Conservation (phyloP, 1,139 yeast species). For the Zygoascus sp. region DNA sequence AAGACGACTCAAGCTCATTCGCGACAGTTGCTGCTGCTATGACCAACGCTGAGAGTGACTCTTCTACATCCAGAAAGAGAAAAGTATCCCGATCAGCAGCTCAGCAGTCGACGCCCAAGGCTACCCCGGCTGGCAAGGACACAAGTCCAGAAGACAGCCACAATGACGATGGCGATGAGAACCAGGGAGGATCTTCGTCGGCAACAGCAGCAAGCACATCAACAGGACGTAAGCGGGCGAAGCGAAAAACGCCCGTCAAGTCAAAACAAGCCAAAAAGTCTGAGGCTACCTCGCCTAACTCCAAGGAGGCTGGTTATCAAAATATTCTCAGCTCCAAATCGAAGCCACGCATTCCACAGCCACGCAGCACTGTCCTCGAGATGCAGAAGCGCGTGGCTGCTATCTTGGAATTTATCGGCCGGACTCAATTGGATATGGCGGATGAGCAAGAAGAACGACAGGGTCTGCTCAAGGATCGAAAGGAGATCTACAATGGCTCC, state of each 20-base stretch:
- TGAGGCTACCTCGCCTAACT: constrained; percentile 30
- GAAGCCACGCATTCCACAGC: constrained; percentile 77
- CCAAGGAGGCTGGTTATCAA: neutral
- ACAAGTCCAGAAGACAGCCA: neutral
- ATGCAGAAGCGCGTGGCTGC: constrained; percentile 86
- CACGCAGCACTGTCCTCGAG: constrained; percentile 68
- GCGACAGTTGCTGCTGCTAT: neutral
- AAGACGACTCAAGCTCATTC: neutral
- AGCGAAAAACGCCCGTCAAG: constrained; percentile 12
- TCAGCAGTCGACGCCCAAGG: neutral
- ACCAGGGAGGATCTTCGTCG: neutral
- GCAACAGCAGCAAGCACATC: constrained; percentile 6
- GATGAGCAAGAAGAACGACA: constrained; percentile 60
- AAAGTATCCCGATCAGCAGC: too few relatives aligned
- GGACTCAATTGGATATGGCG: constrained; percentile 76
- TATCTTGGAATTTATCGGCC: constrained; percentile 80
- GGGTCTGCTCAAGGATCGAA: constrained; percentile 39
- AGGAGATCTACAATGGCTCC: constrained; percentile 16
- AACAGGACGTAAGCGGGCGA: constrained; percentile 1
- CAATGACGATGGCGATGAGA: neutral
- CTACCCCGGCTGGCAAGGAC: constrained; percentile 3
- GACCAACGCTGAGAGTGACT: neutral
- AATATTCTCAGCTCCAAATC: constrained; percentile 39
- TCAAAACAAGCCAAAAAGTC: constrained; percentile 40
- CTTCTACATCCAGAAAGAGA: neutral